Evolutionary conservation across 257 asterid species (phyloP).

Genomic region (Fraxinus cuspidata): DNA sequence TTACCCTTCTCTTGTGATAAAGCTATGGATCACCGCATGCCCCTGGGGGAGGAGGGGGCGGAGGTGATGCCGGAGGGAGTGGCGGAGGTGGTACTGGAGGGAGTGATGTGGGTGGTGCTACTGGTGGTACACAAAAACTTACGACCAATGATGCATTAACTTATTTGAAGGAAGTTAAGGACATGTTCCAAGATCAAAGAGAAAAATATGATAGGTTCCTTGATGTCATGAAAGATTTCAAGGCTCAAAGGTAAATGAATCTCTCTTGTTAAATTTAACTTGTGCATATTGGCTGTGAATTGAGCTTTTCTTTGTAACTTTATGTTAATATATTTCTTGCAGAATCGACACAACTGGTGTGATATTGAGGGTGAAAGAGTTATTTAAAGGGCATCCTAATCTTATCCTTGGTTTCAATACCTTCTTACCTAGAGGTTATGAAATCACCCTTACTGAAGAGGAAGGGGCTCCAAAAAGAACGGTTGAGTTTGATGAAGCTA

Average conservation of each 20-base stretch:
- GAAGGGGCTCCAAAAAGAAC: conserved; percentile 89
- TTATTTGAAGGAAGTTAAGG: conserved; percentile 95
- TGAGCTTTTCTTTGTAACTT: conserved; percentile 14
- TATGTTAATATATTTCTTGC: conserved; percentile 34
- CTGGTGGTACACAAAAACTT: conserved; percentile 66
- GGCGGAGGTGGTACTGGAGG: conserved; percentile 33
- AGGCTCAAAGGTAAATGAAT: conserved; percentile 82
- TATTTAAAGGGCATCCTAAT: conserved; percentile 89
- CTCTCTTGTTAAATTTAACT: conserved; percentile 19
- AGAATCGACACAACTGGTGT: conserved; percentile 96
- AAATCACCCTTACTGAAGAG: conserved; percentile 83
- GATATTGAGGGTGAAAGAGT: conserved; percentile 87
- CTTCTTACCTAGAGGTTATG: conserved; percentile 96
- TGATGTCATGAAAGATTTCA: conserved; percentile 96
- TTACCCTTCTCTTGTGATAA: conserved; percentile 20
- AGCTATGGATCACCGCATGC: conserved; percentile 71
- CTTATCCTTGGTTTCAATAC: conserved; percentile 95
- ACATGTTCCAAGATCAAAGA: conserved; percentile 90
- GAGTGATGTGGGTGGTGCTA: conserved; percentile 41
- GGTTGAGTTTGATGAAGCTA: conserved; percentile 95
- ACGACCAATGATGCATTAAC: conserved; percentile 91
- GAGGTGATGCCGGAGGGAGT: conserved; percentile 24
- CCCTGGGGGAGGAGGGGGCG: conserved; percentile 41
- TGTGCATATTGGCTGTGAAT: conserved; percentile 19
- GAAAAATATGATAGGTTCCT: conserved; percentile 94